Evolutionary conservation across 1,139 yeast genomes (phyloP), one percentile per base, ranked within the genome.

Genomic region (Debaryomycetaceae sp.): DNA sequence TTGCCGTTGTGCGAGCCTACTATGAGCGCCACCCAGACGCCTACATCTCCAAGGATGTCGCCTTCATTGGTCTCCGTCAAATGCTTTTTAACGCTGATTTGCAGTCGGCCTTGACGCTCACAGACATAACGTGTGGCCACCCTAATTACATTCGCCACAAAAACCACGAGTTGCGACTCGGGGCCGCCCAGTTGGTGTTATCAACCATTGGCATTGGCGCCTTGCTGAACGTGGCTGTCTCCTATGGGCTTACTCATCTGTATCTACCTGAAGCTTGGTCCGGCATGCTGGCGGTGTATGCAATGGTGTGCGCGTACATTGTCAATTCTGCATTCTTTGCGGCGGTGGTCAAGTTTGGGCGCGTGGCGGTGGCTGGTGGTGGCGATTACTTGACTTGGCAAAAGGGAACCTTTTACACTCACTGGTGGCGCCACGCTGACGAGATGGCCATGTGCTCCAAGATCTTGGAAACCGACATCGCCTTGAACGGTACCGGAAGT

Each of bases 401-500:
- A 34, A 71, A 71, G 42, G 86, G 86, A 4, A 76, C 84, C 0
- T 70, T 79, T 39, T 78, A 80, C 36, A 63, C 73, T 18, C 73
- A 76, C 42, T 78, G 88, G 78, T 78, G 65, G 50, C 60, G 65
- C 34, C 83, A 78, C 51, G 71, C 82, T 8, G 84, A 79, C 44
- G 85, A 82, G 48, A 65, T 83, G 69, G 58, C 72, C 38, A 76
- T 83, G 76, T 69, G 81, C 30, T 63, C 84, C 1, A 68, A 72
- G 44, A 68, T 82, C 24, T 70, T 83, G 16, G 84, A 79, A 37
- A 75, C 83, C 26, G 88, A 83, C 53, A 61, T 75, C 8, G 58
- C 57, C 26, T 49, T 76, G 30, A 69, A 70, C 42, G 75, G 76
- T 11, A 61, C 61, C 3, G 67, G 67, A 2, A 65, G 59, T 35